Percentiles rank a stretch among this genome's conserved stretches.
Conservation (phyloP, 139 green algal species). For the Chlorella vulgaris region DNA sequence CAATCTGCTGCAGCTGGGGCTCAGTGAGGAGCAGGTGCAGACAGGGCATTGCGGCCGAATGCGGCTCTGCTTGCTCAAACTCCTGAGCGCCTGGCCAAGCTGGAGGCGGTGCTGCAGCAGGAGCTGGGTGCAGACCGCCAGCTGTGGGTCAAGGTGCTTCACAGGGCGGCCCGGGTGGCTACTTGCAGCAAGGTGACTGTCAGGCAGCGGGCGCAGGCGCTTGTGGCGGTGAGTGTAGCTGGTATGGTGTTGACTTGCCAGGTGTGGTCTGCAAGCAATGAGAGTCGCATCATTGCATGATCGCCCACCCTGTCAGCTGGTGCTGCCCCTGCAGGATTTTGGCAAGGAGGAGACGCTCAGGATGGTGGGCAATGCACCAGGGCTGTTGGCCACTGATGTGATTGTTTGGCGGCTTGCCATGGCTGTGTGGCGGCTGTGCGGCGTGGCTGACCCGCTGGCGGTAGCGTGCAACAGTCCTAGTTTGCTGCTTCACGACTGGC, state of each 20-base stretch:
- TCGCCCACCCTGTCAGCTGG: not conserved
- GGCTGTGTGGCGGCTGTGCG: not conserved
- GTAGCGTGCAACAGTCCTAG: not conserved
- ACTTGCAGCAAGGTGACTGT: not conserved
- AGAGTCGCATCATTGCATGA: not conserved
- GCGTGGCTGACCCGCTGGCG: not conserved
- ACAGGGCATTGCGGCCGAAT: not conserved
- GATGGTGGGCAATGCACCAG: not conserved
- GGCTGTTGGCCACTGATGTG: not conserved
- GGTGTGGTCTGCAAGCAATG: not conserved
- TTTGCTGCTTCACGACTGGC: not conserved
- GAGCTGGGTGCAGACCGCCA: not conserved
- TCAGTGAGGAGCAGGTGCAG: not conserved
- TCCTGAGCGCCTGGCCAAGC: not conserved
- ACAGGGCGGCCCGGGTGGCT: not conserved
- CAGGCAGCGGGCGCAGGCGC: not conserved
- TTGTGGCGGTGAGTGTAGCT: not conserved
- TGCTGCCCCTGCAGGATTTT: not conserved
- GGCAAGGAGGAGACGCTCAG: not conserved
- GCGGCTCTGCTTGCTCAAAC: not conserved
- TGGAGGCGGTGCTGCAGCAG: slow-evolving; percentile 4
- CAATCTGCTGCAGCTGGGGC: not conserved
- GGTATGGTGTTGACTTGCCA: not conserved
- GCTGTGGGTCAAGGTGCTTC: not conserved
- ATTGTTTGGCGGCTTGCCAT: not conserved